A percentile compares a stretch with the other conserved stretches of the same genome.
Conservation (phyloP, 176 grass and related monocot species). For the Lolium multiflorum region DNA sequence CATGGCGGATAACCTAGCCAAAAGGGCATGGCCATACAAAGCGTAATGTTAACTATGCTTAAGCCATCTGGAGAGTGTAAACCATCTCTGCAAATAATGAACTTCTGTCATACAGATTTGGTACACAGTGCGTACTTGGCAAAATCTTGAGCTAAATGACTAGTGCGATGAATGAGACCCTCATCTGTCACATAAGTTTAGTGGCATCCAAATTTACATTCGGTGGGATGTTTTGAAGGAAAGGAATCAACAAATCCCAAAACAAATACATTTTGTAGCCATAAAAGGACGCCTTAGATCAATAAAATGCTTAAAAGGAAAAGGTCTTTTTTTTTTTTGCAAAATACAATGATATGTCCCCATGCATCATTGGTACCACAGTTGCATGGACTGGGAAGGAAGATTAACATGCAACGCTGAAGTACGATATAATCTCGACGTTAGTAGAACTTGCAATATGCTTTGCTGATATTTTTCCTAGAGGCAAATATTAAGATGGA, state of each 20-base stretch:
- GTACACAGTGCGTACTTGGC: not conserved
- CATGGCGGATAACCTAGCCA: not conserved
- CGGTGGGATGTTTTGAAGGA: not conserved
- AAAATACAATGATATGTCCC: not conserved
- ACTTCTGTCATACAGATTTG: not conserved
- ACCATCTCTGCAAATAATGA: constrained; percentile 2
- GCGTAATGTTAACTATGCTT: not conserved
- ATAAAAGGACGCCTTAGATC: not conserved
- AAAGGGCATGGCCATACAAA: not conserved
- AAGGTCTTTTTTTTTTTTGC: not conserved
- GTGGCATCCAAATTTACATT: not conserved
- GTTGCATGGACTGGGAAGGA: not conserved
- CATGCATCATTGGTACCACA: not conserved
- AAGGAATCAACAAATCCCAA: not conserved
- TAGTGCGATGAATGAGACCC: constrained; percentile 1
- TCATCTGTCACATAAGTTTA: not conserved
- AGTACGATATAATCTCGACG: constrained; percentile 3
- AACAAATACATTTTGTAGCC: not conserved
- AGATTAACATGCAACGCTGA: not conserved
- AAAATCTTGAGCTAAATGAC: not conserved
- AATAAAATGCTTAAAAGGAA: not conserved
- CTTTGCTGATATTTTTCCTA: not conserved
- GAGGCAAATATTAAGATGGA: constrained; percentile 39
- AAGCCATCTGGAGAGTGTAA: not conserved
- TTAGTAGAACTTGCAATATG: constrained; percentile 5